Conservation (phyloP, 441 rosid species). For the Syzygium malaccense region DNA sequence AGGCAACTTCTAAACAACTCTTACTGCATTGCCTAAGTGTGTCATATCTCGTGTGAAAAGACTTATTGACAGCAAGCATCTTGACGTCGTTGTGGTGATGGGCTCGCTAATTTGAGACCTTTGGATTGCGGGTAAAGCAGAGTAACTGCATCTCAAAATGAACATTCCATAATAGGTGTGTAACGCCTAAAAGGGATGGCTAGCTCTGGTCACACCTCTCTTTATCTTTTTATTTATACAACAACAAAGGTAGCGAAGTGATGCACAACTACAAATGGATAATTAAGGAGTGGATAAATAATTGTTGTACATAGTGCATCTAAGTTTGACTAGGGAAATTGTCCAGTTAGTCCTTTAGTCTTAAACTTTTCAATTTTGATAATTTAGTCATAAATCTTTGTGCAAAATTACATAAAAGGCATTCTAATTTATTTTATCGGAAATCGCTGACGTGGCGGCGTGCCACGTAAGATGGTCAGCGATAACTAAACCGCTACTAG, state of each 20-base stretch:
- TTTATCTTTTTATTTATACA: background rate
- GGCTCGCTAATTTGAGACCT: background rate
- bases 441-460: no score
- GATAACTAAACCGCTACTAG: background rate
- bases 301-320: no score
- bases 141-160: background rate
- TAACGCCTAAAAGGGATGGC: background rate
- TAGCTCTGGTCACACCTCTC: background rate
- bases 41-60: background rate
- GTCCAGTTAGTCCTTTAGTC: no score
- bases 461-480: accelerated
- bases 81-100: accelerated
- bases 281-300: background rate
- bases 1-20: background rate
- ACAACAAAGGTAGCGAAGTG: background rate
- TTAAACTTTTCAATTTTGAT: no score
- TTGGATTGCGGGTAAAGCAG: accelerated
- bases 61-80: background rate
- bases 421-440: no score
- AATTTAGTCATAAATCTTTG: no score
- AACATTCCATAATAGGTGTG: background rate
- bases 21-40: background rate
- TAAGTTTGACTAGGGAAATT: no score
- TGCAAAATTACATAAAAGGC: no score
- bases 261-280: background rate